Percentiles rank a stretch among this genome's conserved stretches.
Conservation (phyloP, 345 rosid species). For the Litchi chinensis region DNA sequence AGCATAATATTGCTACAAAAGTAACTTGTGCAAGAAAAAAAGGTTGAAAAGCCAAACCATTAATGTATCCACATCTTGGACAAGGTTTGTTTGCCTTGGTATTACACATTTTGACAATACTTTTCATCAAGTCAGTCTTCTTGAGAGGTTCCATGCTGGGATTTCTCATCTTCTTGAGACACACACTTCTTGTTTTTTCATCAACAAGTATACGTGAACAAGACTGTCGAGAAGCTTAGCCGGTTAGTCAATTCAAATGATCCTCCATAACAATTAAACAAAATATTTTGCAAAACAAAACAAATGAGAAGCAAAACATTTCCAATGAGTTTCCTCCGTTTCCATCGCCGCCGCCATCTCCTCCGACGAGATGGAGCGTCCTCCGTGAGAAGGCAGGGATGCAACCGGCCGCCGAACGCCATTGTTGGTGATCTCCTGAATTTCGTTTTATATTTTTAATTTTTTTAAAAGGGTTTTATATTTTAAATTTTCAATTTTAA, state of each 20-base stretch:
- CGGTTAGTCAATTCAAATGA: slow-evolving; percentile 15
- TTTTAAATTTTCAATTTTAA: too few species aligned
- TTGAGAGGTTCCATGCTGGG: slow-evolving; percentile 68
- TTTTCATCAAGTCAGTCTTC: slow-evolving; percentile 64
- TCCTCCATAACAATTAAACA: neutral
- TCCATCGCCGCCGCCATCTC: too few species aligned
- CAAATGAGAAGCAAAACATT: too few species aligned
- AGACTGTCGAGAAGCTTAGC: slow-evolving; percentile 43
- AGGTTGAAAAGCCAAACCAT: slow-evolving; percentile 55
- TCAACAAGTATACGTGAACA: slow-evolving; percentile 77
- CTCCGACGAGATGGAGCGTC: too few species aligned
- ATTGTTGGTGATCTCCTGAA: too few species aligned
- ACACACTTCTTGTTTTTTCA: slow-evolving; percentile 48
- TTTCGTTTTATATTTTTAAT: too few species aligned
- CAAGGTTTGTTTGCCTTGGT: slow-evolving; percentile 67
- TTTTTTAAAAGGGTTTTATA: too few species aligned
- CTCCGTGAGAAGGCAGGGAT: too few species aligned
- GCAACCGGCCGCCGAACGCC: too few species aligned
- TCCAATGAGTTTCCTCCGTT: too few species aligned
- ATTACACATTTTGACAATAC: slow-evolving; percentile 71
- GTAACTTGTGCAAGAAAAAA: slow-evolving; percentile 1
- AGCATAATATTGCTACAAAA: neutral
- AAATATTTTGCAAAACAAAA: too few species aligned
- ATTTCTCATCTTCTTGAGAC: slow-evolving; percentile 71
- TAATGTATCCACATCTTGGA: slow-evolving; percentile 64